These are phyloP conservation scores for Panus rudis DNA, from an alignment of 768 basidiomycete genomes.

Conservation along the genomic window DNA sequence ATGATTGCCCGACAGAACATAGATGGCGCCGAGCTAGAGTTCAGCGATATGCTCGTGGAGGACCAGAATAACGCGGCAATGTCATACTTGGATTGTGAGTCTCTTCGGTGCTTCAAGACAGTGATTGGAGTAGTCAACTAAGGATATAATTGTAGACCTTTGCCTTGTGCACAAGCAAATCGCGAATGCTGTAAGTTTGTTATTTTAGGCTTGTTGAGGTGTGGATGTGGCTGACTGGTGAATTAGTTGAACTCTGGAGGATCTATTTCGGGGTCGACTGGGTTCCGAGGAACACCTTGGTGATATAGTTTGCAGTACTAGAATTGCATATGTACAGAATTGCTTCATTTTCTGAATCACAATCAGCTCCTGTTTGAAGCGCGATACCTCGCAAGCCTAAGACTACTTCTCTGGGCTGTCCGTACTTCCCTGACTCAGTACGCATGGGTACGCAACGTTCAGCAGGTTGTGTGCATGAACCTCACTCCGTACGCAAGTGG, in stretches of 20 bases:
- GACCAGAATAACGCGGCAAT: constrained; percentile 95
- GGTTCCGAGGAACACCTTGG: constrained; percentile 13
- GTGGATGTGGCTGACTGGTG: neutral
- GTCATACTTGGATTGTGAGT: constrained; percentile 85
- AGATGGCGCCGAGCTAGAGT: constrained; percentile 91
- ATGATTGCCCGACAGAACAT: constrained; percentile 85
- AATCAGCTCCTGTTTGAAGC: no score
- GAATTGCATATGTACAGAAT: neutral
- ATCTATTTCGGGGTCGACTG: constrained; percentile 7
- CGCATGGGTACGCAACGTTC: no score
- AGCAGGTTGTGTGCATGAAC: no score
- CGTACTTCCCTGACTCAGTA: no score
- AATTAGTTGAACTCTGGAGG: constrained; percentile 12
- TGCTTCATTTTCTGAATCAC: no score
- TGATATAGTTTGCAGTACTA: constrained; percentile 2
- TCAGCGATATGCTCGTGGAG: constrained; percentile 95
- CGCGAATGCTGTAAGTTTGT: constrained; percentile 24
- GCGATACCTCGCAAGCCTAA: no score
- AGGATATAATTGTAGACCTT: constrained; percentile 19
- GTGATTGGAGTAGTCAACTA: neutral
- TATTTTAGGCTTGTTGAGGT: neutral
- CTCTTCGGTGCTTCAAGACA: neutral
- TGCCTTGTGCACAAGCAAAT: constrained; percentile 35
- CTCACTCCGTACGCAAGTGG: no score
- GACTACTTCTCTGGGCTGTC: no score